A percentile compares a stretch with the other conserved stretches of the same genome.
Conservation (phyloP, 495 filamentous ascomycete species). For the Letharia columbiana region DNA sequence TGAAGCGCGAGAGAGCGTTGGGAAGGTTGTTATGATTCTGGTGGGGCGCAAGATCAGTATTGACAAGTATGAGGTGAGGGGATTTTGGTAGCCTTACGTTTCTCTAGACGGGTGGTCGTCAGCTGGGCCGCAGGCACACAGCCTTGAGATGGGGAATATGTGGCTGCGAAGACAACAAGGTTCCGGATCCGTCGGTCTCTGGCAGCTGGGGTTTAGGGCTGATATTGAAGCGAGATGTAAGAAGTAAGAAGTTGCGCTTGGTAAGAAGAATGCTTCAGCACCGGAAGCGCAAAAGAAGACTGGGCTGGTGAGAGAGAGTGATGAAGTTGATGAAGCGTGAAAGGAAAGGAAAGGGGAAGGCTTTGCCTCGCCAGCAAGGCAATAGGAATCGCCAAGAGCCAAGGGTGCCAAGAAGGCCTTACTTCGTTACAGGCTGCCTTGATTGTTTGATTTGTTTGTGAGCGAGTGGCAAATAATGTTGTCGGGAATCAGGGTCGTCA, state of each 20-base stretch:
- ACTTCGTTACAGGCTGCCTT: too few species aligned
- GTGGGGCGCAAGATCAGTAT: neutral
- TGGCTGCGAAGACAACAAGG: neutral
- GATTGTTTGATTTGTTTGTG: too few species aligned
- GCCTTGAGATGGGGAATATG: neutral
- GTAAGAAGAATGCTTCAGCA: neutral
- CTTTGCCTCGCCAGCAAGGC: too few species aligned
- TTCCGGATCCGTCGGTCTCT: neutral
- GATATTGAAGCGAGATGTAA: neutral
- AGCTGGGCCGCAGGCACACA: neutral
- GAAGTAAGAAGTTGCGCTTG: too few species aligned
- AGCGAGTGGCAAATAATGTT: too few species aligned
- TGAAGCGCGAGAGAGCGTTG: neutral
- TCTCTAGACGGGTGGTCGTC: neutral
- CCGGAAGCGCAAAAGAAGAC: too few species aligned
- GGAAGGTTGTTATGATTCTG: conserved; percentile 5
- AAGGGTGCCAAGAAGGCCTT: too few species aligned
- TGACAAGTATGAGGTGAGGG: neutral
- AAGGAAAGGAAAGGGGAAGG: too few species aligned
- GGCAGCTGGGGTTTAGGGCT: neutral
- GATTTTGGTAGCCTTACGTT: neutral
- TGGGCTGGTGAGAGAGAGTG: neutral
- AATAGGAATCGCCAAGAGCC: too few species aligned
- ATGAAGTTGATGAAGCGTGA: neutral
- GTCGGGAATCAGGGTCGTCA: too few species aligned